Evolutionary conservation across 2,329 filamentous ascomycete genomes (phyloP).

Genomic region (Proliferodiscus dingleyae): DNA sequence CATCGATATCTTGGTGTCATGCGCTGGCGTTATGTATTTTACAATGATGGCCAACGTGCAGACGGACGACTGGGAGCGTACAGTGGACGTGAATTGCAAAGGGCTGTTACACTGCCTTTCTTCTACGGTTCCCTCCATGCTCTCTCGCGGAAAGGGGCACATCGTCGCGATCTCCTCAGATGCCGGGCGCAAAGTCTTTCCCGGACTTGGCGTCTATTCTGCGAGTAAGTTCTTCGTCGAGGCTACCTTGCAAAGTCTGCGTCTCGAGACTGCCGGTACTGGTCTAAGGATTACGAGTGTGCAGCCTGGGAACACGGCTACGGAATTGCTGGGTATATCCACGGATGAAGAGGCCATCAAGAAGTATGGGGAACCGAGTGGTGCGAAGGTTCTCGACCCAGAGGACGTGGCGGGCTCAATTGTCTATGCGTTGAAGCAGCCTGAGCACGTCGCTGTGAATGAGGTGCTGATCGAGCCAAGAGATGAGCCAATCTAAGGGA

Average conservation of each 20-base stretch:
- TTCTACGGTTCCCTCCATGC: slow-evolving; percentile 65
- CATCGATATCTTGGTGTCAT: slow-evolving; percentile 73
- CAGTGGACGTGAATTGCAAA: slow-evolving; percentile 84
- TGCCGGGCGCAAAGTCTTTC: slow-evolving; percentile 76
- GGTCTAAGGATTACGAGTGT: slow-evolving; percentile 69
- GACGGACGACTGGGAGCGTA: slow-evolving; percentile 73
- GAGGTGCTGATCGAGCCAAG: slow-evolving; percentile 75
- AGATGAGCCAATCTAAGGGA: slow-evolving; percentile 62
- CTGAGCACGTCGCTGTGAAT: slow-evolving; percentile 71
- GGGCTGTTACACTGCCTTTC: slow-evolving; percentile 70
- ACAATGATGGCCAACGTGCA: slow-evolving; percentile 78
- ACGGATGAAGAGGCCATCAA: slow-evolving; percentile 72
- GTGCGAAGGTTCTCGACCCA: slow-evolving; percentile 68
- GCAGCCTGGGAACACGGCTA: slow-evolving; percentile 73
- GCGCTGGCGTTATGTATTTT: slow-evolving; percentile 84
- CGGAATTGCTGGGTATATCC: slow-evolving; percentile 68
- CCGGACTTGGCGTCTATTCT: slow-evolving; percentile 75
- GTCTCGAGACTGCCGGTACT: slow-evolving; percentile 69
- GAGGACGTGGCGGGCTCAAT: slow-evolving; percentile 70
- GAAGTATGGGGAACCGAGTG: slow-evolving; percentile 71
- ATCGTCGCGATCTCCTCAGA: slow-evolving; percentile 80
- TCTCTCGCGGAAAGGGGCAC: slow-evolving; percentile 63
- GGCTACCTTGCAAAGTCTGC: slow-evolving; percentile 68
- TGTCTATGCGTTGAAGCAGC: slow-evolving; percentile 69
- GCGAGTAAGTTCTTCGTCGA: slow-evolving; percentile 84